Evolutionary conservation across 179 eudicot genomes (phyloP), one percentile per base, ranked within the genome.

Genomic region (Pouteria campechiana): DNA sequence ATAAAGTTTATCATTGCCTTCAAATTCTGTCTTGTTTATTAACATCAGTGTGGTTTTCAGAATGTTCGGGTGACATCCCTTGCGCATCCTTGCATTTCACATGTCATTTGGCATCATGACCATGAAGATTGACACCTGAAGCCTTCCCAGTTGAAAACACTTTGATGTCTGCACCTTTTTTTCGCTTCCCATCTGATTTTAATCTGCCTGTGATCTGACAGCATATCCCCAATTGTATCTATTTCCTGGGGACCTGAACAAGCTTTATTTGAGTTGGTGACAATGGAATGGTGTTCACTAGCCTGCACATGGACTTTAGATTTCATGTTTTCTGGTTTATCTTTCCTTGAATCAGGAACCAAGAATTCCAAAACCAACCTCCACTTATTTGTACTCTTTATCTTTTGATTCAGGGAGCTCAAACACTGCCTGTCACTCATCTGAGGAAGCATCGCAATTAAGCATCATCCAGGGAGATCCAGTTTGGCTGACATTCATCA

Each of bases 161-260:
- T 83, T 83, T 31, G 83, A 61, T 46, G 90, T 70, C 37, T 95
- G 97, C 55, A 79, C 54, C 55, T 59, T 84, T 10, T 61, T 77
- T 49, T 85, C 86, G n/a, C n/a, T 41, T 85, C 97, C 97, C 97
- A 89, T 54, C 50, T 66, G 49, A 78, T 58, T 15, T 60, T 41
- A 37, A 57, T 52, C 34, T 53, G 60, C 41, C 42, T 47, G 53
- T 47, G 53, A 25, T 71, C 79, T 65, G 56, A 72, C 25, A 64
- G 63, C 17, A 14, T 37, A 44, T 48, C 50, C 41, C 38, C 44
- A 42, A 3, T 17, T 22, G 24, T 31, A 9, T 7, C 65, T 6
- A 20, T 50, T 38, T 41, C 47, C 16, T 47, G 61, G 41, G 31
- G 42, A 18, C 13, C 44, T 46, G 55, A 73, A 50, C 46, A 21